Percentiles rank a stretch among this genome's conserved stretches.
Conservation (phyloP, 1,284 basidiomycete species). For the Trichosporon ovoides region DNA sequence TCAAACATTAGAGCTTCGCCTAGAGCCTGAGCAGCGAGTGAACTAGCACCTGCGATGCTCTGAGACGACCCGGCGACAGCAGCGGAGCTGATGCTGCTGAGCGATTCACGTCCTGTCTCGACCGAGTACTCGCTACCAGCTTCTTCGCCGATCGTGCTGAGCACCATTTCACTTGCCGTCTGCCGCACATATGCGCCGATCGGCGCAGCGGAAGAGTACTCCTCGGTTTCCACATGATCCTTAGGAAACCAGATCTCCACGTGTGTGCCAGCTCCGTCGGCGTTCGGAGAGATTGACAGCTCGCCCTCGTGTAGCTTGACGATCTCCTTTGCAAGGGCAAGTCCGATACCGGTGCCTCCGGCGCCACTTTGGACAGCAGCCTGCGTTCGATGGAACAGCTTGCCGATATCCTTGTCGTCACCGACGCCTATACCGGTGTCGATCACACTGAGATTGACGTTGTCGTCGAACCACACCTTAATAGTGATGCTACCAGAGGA, state of each 20-base stretch:
- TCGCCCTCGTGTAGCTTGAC: slow-evolving; percentile 48
- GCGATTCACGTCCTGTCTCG: slow-evolving; percentile 6
- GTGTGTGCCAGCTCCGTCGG: not conserved
- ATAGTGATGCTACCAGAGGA: slow-evolving; percentile 21
- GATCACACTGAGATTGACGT: slow-evolving; percentile 29
- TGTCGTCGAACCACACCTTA: slow-evolving; percentile 17
- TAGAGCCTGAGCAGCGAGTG: not conserved
- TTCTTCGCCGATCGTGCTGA: slow-evolving; percentile 9
- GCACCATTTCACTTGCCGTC: slow-evolving; percentile 14
- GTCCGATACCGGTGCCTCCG: slow-evolving; percentile 18
- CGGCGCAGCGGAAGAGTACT: not conserved
- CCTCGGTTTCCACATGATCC: not conserved
- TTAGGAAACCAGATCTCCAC: slow-evolving; percentile 11
- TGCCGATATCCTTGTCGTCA: slow-evolving; percentile 16
- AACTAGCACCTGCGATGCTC: not conserved
- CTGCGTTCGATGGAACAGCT: slow-evolving; percentile 18
- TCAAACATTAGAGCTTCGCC: slow-evolving; percentile 22
- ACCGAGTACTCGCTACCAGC: not conserved
- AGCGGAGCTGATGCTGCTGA: not conserved
- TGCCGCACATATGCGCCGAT: slow-evolving; percentile 18
- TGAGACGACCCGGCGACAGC: not conserved
- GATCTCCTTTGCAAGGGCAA: slow-evolving; percentile 39
- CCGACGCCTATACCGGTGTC: slow-evolving; percentile 45
- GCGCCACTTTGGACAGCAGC: not conserved
- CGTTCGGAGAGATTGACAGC: slow-evolving; percentile 30